phyloP scores from a whole-genome alignment of 2,329 filamentous ascomycete genomes.

The Thielaviopsis musarum region DNA sequence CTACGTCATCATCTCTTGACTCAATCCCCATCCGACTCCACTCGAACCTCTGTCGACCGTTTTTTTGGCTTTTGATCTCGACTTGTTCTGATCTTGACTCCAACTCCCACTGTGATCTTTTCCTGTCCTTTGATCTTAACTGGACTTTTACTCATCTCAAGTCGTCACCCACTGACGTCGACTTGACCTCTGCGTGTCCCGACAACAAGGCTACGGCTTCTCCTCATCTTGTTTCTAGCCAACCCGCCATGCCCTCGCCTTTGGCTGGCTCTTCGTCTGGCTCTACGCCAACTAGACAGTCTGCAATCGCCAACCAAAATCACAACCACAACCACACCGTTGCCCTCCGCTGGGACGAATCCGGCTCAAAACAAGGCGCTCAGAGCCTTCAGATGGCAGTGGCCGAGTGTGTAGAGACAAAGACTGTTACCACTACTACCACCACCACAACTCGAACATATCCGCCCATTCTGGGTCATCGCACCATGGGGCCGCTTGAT shows the following conservation, averaged over 20 bases:
- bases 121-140: too few relatives aligned
- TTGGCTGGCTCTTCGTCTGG: constrained; percentile 13
- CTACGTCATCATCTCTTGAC: too few relatives aligned
- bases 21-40: too few relatives aligned
- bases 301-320: constrained; percentile 11
- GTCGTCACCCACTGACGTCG: too few relatives aligned
- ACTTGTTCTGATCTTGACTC: too few relatives aligned
- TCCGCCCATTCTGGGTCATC: constrained; percentile 65
- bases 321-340: constrained; percentile 1
- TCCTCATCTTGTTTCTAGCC: background rate
- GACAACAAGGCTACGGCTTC: background rate
- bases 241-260: constrained; percentile 11
- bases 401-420: constrained; percentile 49
- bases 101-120: too few relatives aligned
- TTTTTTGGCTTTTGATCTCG: too few relatives aligned
- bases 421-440: constrained; percentile 63
- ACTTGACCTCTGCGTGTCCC: background rate
- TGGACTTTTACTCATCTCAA: too few relatives aligned
- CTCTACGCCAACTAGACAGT: constrained; percentile 27
- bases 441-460: constrained; percentile 76
- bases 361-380: constrained; percentile 19
- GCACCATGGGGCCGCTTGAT: constrained; percentile 56
- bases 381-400: constrained; percentile 37
- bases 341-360: constrained; percentile 30
- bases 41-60: too few relatives aligned